Conservation (phyloP, 345 rosid genomes). For the Stellera chamaejasme region DNA sequence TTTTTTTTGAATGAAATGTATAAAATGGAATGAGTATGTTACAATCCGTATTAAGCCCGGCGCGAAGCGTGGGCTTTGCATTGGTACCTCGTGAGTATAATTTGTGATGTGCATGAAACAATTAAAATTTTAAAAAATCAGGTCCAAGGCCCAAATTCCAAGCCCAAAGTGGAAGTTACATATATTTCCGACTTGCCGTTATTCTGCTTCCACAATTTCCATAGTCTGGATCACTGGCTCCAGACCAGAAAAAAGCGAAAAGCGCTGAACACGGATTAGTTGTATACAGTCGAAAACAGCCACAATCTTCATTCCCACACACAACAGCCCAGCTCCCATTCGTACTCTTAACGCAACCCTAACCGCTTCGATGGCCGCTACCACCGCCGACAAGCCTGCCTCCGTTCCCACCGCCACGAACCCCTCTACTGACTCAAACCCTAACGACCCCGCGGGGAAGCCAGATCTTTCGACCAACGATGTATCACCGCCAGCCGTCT, state of each 20-base stretch:
- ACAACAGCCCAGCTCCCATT: neutral
- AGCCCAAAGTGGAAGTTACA: too few species aligned
- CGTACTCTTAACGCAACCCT: constrained; percentile 8
- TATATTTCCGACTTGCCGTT: too few species aligned
- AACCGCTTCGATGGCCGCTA: constrained; percentile 25
- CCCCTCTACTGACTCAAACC: constrained; percentile 22
- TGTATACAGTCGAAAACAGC: neutral
- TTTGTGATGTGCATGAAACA: too few species aligned
- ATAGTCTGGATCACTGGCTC: neutral
- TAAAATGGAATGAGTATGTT: too few species aligned
- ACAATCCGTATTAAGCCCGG: too few species aligned
- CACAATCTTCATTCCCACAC: neutral
- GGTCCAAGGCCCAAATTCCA: too few species aligned
- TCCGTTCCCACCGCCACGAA: constrained; percentile 15
- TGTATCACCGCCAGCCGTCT: constrained; percentile 10
- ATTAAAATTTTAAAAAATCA: too few species aligned
- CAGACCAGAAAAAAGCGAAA: neutral
- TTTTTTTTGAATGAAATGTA: too few species aligned
- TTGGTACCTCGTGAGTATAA: too few species aligned
- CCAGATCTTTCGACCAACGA: constrained; percentile 24
- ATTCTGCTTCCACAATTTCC: too few species aligned
- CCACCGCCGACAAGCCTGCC: constrained; percentile 5
- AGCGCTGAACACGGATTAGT: too few species aligned
- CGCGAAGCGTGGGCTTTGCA: too few species aligned
- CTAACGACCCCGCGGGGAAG: constrained; percentile 26